These are phyloP conservation scores for Paxillus ammoniavirescens DNA, from an alignment of 768 basidiomycete genomes.

Conservation along the genomic window DNA sequence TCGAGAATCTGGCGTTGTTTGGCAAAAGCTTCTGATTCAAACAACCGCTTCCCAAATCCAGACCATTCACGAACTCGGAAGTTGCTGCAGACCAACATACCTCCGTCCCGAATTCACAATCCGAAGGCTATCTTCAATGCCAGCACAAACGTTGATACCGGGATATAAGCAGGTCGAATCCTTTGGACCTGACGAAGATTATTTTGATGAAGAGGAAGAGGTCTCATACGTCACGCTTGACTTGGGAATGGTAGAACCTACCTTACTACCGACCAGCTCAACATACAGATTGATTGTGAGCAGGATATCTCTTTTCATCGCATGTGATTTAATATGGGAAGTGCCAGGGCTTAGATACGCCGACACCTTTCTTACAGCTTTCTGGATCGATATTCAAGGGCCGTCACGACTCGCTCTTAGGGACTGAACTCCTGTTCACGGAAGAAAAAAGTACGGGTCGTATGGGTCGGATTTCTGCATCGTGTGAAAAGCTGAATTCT, in stretches of 20 bases:
- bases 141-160: conserved; percentile 38
- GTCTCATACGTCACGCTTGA: conserved; percentile 73
- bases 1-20: conserved; percentile 22
- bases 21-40: conserved; percentile 22
- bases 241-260: conserved; percentile 67
- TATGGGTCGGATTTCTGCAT: neutral
- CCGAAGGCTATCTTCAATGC: conserved; percentile 10
- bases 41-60: conserved; percentile 13
- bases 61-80: neutral
- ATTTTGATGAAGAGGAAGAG: conserved; percentile 54
- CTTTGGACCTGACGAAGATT: conserved; percentile 68
- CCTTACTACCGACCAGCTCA: conserved; percentile 68
- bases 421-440: conserved; percentile 74
- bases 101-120: neutral
- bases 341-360: conserved; percentile 69
- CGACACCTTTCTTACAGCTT: conserved; percentile 74
- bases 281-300: conserved; percentile 75
- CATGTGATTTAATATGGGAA: neutral
- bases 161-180: conserved; percentile 66
- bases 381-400: conserved; percentile 76
- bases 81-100: neutral
- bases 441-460: conserved; percentile 57
- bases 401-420: conserved; percentile 61
- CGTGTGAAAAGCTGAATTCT: conserved; percentile 1
- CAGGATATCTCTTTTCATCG: neutral